phyloP scores from a whole-genome alignment of 768 basidiomycete species.

The Tulasnella sp. region DNA sequence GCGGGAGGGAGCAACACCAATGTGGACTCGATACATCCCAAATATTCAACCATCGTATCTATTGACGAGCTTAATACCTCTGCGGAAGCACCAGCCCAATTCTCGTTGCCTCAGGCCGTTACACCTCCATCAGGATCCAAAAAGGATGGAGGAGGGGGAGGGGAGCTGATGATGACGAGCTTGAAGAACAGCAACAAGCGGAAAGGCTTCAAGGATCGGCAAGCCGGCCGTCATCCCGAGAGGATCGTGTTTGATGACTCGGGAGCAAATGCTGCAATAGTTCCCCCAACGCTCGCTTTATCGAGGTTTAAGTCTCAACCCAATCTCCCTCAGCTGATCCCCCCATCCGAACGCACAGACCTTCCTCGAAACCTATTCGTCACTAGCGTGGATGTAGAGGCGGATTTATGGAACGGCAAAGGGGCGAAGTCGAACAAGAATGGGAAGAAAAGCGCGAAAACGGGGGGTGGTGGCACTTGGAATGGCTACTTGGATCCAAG shows the following conservation, averaged over 20 bases:
- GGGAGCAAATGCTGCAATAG: neutral
- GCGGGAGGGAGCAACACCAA: no score
- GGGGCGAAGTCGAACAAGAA: neutral
- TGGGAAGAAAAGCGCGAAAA: neutral
- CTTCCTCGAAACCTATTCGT: conserved; percentile 20
- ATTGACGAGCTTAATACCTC: neutral
- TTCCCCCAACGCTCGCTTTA: neutral
- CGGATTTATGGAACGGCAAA: conserved; percentile 13
- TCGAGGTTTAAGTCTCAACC: neutral
- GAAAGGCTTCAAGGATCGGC: conserved; percentile 6
- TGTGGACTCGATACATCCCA: no score
- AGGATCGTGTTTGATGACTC: neutral
- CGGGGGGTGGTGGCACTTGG: neutral
- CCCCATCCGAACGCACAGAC: conserved; percentile 7
- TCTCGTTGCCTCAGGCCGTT: no score
- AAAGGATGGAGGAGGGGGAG: neutral
- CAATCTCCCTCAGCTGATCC: neutral
- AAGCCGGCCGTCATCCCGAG: neutral
- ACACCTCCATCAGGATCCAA: neutral
- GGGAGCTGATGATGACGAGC: neutral
- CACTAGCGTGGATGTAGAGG: conserved; percentile 22
- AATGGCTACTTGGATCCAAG: neutral
- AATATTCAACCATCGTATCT: no score
- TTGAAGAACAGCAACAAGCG: conserved; percentile 15
- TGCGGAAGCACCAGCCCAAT: no score